Base-by-base conservation (phyloP, 1,284 basidiomycete species). In the Boletus holoroseus region DNA sequence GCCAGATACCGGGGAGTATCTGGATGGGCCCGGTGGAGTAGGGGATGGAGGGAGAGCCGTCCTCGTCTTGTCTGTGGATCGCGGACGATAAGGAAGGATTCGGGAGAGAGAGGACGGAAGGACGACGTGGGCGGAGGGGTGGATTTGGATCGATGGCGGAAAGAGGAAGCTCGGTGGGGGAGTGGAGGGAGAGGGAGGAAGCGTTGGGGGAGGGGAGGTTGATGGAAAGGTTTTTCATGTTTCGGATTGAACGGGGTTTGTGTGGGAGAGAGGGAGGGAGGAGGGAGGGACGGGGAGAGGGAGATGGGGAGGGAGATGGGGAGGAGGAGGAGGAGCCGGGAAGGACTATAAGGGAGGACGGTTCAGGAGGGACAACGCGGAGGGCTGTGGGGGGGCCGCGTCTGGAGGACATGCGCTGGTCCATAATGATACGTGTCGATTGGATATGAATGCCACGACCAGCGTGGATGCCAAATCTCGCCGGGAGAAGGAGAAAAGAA, bases 21-120 rank as follows among this genome's bases (percentile, higher is more conserved):
- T 97, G 87, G 36, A 91, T 74, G 20, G 94, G 95, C 1, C 95
- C 94, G 60, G 89, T 77, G 7, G 77, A 71, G 67, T 98, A 98
- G 2, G 93, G 88, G 5, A 77, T 71, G 16, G 80, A 71, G 9
- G 79, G 76, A 3, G 76, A 76, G 24, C 67, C 69, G 49, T 83
- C 85, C 62, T 90, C 86, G 45, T 85, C 83, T 60, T 76, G 83
- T 57, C 85, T 78, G 58, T 79, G 77, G 34, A 78, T 64, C 43
- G 82, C 69, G 22, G 80, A 68, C 34, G 75, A 68, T 12, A 77
- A 66, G 47, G 74, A 69, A 9, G 73, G 67, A 55, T 73, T 70
- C 4, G 82, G 82, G 13, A 87, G 77, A 13, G 86, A 89, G 43
- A 82, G 73, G 52, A 83, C 69, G 27, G 86, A 88, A 0, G 80